Evolutionary conservation across 208 protist genomes (phyloP), one percentile per base, ranked within the genome.

Genomic region (Trypanosoma conorhini): DNA sequence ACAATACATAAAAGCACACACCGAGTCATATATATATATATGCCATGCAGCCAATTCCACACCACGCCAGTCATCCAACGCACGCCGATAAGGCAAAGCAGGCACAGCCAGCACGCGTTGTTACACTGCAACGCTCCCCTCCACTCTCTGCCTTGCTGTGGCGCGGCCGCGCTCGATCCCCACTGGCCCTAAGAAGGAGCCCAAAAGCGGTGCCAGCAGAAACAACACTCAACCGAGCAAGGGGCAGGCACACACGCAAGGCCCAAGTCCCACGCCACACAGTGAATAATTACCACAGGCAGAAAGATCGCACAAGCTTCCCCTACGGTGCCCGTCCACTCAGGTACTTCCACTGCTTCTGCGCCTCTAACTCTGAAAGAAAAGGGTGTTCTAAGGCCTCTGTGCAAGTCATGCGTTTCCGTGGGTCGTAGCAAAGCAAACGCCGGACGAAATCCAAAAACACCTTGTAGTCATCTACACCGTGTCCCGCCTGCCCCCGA

Each of bases 301-400:
- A 54, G 1, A 54, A 28, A 1, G 50, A 2, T 8, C 42, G 1
- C 42, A 46, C 46, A 52, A 22, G 1, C n/a, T 40, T 7, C 5
- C 62, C 26, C 33, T 24, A 67, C 22, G 50, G 24, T 70, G 48
- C 64, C 50, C 28, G 5, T 1, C 64, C 42, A 30, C 40, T 58
- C 57, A 72, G 38, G 38, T 64, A 69, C 33, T 24, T 63, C 44
- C 62, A 64, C 67, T 79, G 54, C 59, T 81, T 68, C 40, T 82
- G 71, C 70, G 80, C 62, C 56, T 69, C 61, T 33, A 79, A 78
- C 8, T 81, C 79, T 54, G 63, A 67, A 24, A 97, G 62, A 64
- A 96, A 97, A 21, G 88, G 85, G 58, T 97, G 92, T 31, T 82
- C 65, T 28, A 94, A 66, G 3, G 92, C 92, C 42, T 89, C 79